phyloP scores from a whole-genome alignment of 1,284 basidiomycete species.

The Malassezia sp. region DNA sequence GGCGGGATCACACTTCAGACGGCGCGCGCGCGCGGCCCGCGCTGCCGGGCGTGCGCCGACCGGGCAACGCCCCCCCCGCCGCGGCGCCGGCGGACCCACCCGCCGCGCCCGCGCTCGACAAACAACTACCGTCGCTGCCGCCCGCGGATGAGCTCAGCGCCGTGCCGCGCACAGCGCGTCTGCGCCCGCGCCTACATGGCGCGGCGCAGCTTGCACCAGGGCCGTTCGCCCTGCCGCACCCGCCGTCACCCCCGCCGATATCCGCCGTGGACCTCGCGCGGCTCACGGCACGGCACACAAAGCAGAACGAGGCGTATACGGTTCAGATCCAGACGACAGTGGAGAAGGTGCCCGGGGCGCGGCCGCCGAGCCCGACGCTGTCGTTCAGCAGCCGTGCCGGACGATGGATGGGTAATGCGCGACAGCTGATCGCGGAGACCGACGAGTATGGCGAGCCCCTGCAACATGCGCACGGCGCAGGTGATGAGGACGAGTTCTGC shows the following conservation, averaged over 20 bases:
- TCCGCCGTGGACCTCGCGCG: constrained; percentile 8
- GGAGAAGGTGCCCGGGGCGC: constrained; percentile 3
- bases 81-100: no score
- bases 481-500: constrained; percentile 9
- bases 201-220: neutral
- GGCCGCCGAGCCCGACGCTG: constrained; percentile 12
- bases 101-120: no score
- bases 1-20: no score
- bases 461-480: constrained; percentile 10
- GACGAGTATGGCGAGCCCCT: constrained; percentile 7
- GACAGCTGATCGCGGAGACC: neutral
- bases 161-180: no score
- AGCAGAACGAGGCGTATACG: constrained; percentile 11
- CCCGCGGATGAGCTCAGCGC: no score
- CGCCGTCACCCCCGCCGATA: constrained; percentile 2
- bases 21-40: no score
- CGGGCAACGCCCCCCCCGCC: no score
- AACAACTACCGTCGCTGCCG: no score
- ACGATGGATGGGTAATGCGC: no score
- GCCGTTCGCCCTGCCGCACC: constrained; percentile 1
- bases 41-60: no score
- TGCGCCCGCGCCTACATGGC: no score
- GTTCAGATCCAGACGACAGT: constrained; percentile 6
- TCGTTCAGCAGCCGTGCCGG: no score
- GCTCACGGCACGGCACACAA: constrained; percentile 9